Conservation (phyloP, 106 monocot species). For the Allium fistulosum region DNA sequence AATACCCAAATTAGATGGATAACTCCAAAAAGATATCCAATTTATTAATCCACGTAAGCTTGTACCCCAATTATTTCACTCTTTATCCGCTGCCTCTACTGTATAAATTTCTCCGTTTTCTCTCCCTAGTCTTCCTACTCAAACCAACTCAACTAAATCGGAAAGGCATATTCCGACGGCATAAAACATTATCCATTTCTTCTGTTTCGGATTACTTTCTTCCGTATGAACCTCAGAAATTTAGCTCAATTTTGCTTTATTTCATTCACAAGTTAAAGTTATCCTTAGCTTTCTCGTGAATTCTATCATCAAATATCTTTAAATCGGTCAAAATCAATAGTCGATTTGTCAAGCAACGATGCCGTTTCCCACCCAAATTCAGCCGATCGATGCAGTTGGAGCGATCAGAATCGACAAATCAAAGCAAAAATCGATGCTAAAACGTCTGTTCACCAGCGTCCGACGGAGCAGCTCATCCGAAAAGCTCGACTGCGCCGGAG, state of each 20-base stretch:
- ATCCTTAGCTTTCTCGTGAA: neutral
- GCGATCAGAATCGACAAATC: slow-evolving; percentile 15
- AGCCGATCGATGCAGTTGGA: slow-evolving; percentile 30
- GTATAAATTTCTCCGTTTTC: neutral
- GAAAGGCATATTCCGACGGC: slow-evolving; percentile 5
- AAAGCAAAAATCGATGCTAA: slow-evolving; percentile 42
- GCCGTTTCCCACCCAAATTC: slow-evolving; percentile 45
- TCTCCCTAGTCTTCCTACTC: neutral
- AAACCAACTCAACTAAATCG: neutral
- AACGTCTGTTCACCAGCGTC: slow-evolving; percentile 59
- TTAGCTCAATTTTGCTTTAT: neutral
- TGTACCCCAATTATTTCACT: neutral
- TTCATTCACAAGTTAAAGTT: neutral
- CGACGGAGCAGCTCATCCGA: slow-evolving; percentile 23
- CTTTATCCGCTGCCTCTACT: neutral
- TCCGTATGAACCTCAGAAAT: neutral
- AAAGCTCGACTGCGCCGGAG: slow-evolving; percentile 26
- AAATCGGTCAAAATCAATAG: neutral
- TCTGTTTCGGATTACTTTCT: neutral
- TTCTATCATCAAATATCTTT: neutral
- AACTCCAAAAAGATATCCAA: no score
- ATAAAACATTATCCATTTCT: neutral
- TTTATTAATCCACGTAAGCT: no score
- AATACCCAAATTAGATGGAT: no score
- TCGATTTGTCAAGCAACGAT: neutral